Percentiles rank a stretch among this genome's conserved stretches.
Conservation (phyloP, 805 yeast genomes). For the Kuraishia piskuri region DNA sequence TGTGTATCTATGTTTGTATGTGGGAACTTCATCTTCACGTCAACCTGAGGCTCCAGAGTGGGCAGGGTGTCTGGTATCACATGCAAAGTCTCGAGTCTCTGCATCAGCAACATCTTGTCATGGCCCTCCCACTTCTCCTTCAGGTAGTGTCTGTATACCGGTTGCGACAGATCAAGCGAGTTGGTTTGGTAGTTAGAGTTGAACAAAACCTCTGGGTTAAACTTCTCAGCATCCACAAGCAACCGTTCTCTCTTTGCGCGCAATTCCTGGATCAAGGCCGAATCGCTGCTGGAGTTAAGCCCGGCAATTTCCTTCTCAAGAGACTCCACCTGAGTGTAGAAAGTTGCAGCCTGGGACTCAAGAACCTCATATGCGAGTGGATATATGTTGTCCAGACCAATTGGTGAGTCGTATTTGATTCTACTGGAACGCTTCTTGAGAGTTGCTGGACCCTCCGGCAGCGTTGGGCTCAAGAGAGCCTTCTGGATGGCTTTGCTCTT, state of each 20-base stretch:
- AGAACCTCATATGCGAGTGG: constrained; percentile 56
- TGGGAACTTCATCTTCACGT: constrained; percentile 68
- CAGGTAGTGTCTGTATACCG: constrained; percentile 70
- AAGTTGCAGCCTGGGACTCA: constrained; percentile 31
- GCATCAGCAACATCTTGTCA: constrained; percentile 76
- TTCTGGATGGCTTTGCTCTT: constrained; percentile 17
- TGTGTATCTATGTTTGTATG: constrained; percentile 57
- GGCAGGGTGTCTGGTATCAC: constrained; percentile 94
- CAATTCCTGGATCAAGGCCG: constrained; percentile 3
- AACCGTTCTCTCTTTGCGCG: constrained; percentile 18
- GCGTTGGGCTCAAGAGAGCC: constrained; percentile 21
- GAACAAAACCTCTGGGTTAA: constrained; percentile 81
- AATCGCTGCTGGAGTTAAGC: constrained; percentile 10
- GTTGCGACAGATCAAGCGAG: constrained; percentile 56
- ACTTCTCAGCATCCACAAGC: constrained; percentile 53
- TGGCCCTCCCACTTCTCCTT: constrained; percentile 64
- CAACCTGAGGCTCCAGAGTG: constrained; percentile 73
- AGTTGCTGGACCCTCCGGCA: constrained; percentile 45
- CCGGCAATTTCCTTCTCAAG: constrained; percentile 20
- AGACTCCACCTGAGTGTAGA: constrained; percentile 30
- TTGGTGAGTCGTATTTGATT: constrained; percentile 57
- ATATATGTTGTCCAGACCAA: constrained; percentile 63
- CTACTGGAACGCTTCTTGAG: constrained; percentile 33
- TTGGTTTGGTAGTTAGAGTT: constrained; percentile 43
- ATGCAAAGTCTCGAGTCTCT: constrained; percentile 76